Base-by-base conservation (phyloP, 176 grass and related monocot species). In the Calamus simplicifolius region DNA sequence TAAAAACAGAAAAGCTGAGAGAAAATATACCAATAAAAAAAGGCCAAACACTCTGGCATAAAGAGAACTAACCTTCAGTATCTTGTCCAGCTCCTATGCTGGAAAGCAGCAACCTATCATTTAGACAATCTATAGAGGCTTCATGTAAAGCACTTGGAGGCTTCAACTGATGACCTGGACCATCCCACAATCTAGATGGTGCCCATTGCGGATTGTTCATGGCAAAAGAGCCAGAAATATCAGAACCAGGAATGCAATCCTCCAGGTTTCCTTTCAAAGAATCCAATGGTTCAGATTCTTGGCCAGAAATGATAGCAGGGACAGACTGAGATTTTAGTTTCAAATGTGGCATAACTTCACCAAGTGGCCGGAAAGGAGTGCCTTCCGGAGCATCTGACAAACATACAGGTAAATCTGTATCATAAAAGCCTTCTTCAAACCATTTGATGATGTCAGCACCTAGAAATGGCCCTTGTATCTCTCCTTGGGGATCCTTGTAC, bases 371-470 rank as follows among this genome's bases (percentile, higher is more conserved):
- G 62, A 88, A 98, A 31, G 79, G 88, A 53, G 77, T 76, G 27
- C 86, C 79, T 18, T 93, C 94, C 58, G 84, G 75, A 57, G 88
- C 79, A 68, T 85, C 84, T 64, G 81, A 77, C 59, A 69, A 58
- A 63, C 85, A 77, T 14, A 98, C 87, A 28, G 79, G 94, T 74
- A 98, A 75, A 71, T 98, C 94, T 51, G 75, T 72, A 63, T 84
- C 88, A 66, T 93, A 98, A 69, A 93, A 98, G 25, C 94, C 84
- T 73, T 92, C 81, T 80, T 98, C 81, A 75, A 73, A 89, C 94
- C 94, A 98, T 26, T 88, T 89, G 21, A 92, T 80, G 49, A 98
- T 93, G 56, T 93, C 88, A 57, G 78, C 75, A 60, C 88, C 88
- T 25, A 89, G 68, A 76, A 98, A 98, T 69, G 94, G 88, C 30